Evolutionary conservation across 805 yeast species (phyloP).

Genomic region (Pichia californica): DNA sequence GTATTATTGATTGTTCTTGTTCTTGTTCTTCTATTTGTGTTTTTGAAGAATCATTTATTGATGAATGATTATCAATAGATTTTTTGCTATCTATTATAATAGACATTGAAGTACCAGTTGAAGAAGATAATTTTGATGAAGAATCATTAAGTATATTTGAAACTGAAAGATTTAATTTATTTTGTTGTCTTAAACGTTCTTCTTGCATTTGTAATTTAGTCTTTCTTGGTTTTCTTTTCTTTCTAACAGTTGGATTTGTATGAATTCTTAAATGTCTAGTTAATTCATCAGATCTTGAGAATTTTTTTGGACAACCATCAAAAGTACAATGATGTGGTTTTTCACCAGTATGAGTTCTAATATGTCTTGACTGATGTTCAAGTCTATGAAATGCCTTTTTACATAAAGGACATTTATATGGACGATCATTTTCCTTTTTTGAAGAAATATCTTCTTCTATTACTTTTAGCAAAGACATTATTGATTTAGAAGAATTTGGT

Average conservation of each 20-base stretch:
- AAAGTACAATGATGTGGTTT: constrained; percentile 73
- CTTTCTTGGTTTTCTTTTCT: constrained; percentile 36
- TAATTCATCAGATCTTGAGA: constrained; percentile 66
- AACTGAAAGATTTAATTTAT: background rate
- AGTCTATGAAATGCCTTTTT: constrained; percentile 68
- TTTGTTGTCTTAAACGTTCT: constrained; percentile 10
- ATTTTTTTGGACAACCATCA: constrained; percentile 63
- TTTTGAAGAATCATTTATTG: no score
- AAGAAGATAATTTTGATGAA: no score
- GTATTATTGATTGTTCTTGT: no score
- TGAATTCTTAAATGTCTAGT: constrained; percentile 71
- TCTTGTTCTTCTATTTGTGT: no score
- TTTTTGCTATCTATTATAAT: no score
- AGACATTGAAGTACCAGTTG: no score
- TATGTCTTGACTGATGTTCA: constrained; percentile 75
- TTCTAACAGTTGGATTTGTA: constrained; percentile 59
- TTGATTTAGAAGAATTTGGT: no score
- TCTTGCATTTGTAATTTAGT: constrained; percentile 13
- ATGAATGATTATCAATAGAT: no score
- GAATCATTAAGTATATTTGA: background rate
- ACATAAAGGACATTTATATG: constrained; percentile 70
- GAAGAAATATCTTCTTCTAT: background rate
- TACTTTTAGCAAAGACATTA: no score
- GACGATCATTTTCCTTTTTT: constrained; percentile 35
- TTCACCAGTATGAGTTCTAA: constrained; percentile 77